phyloP scores from a whole-genome alignment of 805 yeast species.

The Yamadazyma kitorensis region DNA sequence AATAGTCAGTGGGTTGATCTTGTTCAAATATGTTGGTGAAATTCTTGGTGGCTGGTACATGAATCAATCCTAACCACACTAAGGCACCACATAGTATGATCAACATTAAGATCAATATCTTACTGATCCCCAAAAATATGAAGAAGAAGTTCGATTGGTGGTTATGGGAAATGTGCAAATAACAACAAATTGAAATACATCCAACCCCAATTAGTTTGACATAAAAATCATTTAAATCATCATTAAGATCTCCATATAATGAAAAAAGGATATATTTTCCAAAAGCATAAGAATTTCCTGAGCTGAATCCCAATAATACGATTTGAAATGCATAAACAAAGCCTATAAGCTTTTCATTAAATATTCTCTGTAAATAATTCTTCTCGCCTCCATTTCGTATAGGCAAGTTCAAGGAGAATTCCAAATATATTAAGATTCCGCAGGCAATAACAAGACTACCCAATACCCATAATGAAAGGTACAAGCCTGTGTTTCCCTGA shows the following conservation, averaged over 20 bases:
- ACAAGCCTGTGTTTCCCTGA: slow-evolving; percentile 36
- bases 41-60: slow-evolving; percentile 18
- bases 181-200: slow-evolving; percentile 44
- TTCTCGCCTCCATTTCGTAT: slow-evolving; percentile 42
- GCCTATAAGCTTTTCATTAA: slow-evolving; percentile 36
- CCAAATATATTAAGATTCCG: slow-evolving; percentile 40
- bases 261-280: slow-evolving; percentile 54
- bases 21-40: slow-evolving; percentile 36
- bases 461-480: slow-evolving; percentile 29
- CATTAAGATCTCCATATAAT: slow-evolving; percentile 22
- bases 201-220: slow-evolving; percentile 49
- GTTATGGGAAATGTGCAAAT: slow-evolving; percentile 50
- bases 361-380: slow-evolving; percentile 36
- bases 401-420: slow-evolving; percentile 40
- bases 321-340: slow-evolving; percentile 48
- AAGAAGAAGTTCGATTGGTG: slow-evolving; percentile 49
- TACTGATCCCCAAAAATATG: slow-evolving; percentile 53
- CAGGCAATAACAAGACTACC: slow-evolving; percentile 38
- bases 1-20: slow-evolving; percentile 30
- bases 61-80: slow-evolving; percentile 32
- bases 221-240: slow-evolving; percentile 22
- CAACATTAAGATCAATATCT: slow-evolving; percentile 47
- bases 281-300: slow-evolving; percentile 64
- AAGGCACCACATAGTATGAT: slow-evolving; percentile 49
- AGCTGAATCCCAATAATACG: slow-evolving; percentile 58